Evolutionary conservation across 1,284 basidiomycete species (phyloP), one percentile per base, ranked within the genome.

Genomic region (Ceratobasidium sp.): DNA sequence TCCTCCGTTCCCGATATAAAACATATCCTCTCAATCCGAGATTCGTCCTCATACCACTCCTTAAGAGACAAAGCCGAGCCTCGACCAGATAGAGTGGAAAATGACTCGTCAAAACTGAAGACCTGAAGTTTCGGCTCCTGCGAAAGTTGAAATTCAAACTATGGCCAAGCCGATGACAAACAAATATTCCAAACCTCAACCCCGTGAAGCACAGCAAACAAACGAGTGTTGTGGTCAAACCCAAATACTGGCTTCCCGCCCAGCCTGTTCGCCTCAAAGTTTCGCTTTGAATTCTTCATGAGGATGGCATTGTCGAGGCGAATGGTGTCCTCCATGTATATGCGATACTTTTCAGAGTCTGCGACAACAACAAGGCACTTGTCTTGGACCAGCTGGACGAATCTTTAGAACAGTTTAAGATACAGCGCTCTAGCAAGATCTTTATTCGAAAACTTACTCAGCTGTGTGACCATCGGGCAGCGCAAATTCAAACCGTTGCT

Each of bases 391-490:
- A 71, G 57, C 16, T 60, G 57, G 21, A 71, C 21, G 18, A 71
- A 71, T 21, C 69, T 71, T 36, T 5, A 23, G 32, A 8, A 12
- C 18, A 30, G 10, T 10, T 18, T 50, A 10, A 53, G 36, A 39
- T 39, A 39, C 8, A 39, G 36, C 36, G 14, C 14, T 39, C 36
- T 39, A 14, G 14, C 14, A 6, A 39, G 36, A 39, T 6, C 14
- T 39, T 55, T 21, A 36, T 28, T n/a, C 23, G 10, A 26, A 23
- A 55, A 87, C 64, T 18, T 43, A 55, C 64, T 55, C 50, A 16
- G 55, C 39, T 18, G 5, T 36, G 32, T 52, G 32, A n/a, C 46
- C 46, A 23, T 65, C 62, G 10, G 18, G 2, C 3, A 65, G 30
- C 14, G 23, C 43, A 26, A 70, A 70, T 26, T 58, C n/a, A 26